Conservation (phyloP, 768 basidiomycete genomes). For the Xerocomus brunneocitrinus region DNA sequence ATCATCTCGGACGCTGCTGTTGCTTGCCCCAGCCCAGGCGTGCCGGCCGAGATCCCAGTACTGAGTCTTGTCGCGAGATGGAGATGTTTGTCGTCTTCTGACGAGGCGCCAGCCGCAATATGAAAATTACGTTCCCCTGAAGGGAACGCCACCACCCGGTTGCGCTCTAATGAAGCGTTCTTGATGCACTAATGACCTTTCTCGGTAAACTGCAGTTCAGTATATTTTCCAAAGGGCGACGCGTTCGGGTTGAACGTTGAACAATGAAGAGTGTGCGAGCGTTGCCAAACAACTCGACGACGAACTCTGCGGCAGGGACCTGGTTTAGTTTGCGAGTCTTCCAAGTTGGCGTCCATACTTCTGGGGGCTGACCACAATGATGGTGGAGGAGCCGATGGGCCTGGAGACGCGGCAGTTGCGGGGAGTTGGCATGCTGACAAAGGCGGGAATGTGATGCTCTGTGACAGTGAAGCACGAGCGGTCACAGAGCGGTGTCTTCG, state of each 20-base stretch:
- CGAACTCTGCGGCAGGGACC: constrained; percentile 90
- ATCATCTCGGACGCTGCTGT: constrained; percentile 1
- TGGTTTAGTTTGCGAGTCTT: constrained; percentile 33
- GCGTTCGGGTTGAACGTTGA: constrained; percentile 79
- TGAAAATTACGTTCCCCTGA: constrained; percentile 96
- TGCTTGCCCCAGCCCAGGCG: constrained; percentile 40
- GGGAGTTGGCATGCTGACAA: no score
- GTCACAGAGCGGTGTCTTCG: no score
- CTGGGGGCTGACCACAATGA: constrained; percentile 91
- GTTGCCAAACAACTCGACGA: constrained; percentile 92
- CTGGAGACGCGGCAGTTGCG: no score
- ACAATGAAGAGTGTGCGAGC: constrained; percentile 61
- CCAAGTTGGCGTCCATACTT: constrained; percentile 50
- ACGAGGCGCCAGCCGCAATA: constrained; percentile 83
- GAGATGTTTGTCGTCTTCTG: constrained; percentile 85
- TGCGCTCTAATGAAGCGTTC: constrained; percentile 92
- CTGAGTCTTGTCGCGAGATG: constrained; percentile 72
- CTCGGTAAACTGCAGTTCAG: constrained; percentile 58
- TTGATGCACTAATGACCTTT: constrained; percentile 65
- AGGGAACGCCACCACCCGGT: constrained; percentile 80
- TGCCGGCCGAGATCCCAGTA: constrained; percentile 87
- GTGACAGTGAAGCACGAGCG: no score
- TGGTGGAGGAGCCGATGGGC: constrained; percentile 62
- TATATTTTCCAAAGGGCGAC: constrained; percentile 96
- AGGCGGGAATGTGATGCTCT: no score